These are phyloP conservation scores for Colletotrichum paranaense DNA, from an alignment of 2,329 filamentous ascomycete genomes.

Conservation along the genomic window DNA sequence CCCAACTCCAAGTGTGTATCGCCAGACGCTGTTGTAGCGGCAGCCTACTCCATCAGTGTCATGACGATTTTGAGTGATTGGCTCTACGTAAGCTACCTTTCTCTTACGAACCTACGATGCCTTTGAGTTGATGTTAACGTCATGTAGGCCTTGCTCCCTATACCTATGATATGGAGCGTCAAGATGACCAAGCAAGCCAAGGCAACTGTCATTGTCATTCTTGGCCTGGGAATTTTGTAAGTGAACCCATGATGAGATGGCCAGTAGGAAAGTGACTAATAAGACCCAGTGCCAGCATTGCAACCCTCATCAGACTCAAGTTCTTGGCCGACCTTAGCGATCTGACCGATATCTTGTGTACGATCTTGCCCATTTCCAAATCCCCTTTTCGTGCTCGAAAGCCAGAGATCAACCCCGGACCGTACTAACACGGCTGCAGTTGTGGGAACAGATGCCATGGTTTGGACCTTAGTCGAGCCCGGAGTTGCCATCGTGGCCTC, in stretches of 20 bases:
- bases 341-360: constrained; percentile 61
- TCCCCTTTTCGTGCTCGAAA: not conserved
- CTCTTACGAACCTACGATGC: not conserved
- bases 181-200: constrained; percentile 65
- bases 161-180: constrained; percentile 66
- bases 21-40: constrained; percentile 55
- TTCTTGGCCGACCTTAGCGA: constrained; percentile 59
- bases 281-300: constrained; percentile 60
- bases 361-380: constrained; percentile 31
- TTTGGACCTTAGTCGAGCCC: constrained; percentile 69
- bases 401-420: not conserved
- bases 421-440: constrained; percentile 44
- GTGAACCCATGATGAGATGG: constrained; percentile 25
- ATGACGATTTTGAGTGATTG: constrained; percentile 66
- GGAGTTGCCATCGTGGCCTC: constrained; percentile 66
- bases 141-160: constrained; percentile 58
- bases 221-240: constrained; percentile 63
- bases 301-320: constrained; percentile 63
- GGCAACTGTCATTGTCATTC: constrained; percentile 60
- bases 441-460: constrained; percentile 62
- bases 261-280: not conserved
- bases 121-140: constrained; percentile 2
- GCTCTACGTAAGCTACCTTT: constrained; percentile 55
- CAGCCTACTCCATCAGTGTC: constrained; percentile 62
- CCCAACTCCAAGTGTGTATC: constrained; percentile 54